Conservation (phyloP, 2,329 filamentous ascomycete genomes). For the Thielaviopsis euricoi region DNA sequence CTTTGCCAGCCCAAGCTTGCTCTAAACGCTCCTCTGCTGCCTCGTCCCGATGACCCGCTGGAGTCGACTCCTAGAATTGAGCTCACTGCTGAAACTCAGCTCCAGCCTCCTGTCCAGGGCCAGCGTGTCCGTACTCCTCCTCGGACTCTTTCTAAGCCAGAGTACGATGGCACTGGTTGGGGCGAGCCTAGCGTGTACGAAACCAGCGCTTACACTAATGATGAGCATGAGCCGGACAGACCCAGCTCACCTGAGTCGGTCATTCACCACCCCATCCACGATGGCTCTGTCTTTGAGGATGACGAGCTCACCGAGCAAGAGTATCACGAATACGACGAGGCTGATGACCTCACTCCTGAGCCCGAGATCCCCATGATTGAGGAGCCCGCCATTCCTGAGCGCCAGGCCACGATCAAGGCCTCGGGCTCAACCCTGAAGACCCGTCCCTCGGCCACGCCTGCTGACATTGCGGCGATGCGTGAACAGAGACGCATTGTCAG, state of each 20-base stretch:
- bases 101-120: background rate
- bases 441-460: conserved; percentile 70
- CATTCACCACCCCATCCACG: conserved; percentile 55
- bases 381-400: conserved; percentile 58
- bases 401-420: conserved; percentile 75
- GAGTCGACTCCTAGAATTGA: conserved; percentile 1
- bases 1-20: conserved; percentile 13
- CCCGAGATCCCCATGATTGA: conserved; percentile 28
- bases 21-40: conserved; percentile 19
- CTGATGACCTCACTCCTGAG: conserved; percentile 14
- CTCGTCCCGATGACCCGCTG: conserved; percentile 4
- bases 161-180: conserved; percentile 48
- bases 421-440: conserved; percentile 79
- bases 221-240: conserved; percentile 36
- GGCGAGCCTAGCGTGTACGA: conserved; percentile 30
- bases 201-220: conserved; percentile 14
- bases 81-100: background rate
- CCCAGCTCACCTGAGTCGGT: conserved; percentile 76
- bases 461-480: conserved; percentile 71
- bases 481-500: conserved; percentile 75
- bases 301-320: conserved; percentile 20
- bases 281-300: conserved; percentile 17
- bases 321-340: conserved; percentile 13
- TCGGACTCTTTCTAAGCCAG: conserved; percentile 34
- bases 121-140: conserved; percentile 31